Evolutionary conservation across 2,329 filamentous ascomycete species (phyloP), one percentile per base, ranked within the genome.

Genomic region (Exophiala sp.): DNA sequence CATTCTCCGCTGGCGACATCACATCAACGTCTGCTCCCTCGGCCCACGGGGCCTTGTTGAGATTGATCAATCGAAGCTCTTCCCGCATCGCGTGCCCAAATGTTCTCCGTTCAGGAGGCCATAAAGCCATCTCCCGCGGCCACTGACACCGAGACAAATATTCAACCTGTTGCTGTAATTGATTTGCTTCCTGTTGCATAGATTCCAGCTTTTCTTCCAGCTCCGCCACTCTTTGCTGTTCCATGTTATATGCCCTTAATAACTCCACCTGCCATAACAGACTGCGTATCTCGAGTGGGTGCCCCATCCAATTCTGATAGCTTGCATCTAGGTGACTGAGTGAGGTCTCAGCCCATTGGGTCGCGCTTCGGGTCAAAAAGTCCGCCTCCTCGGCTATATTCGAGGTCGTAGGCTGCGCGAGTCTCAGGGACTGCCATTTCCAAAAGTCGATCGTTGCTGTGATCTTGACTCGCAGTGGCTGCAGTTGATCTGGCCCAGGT

Each of bases 271-370:
- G 70, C 73, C 73, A 76, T 13, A 64, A 53, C 16, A 73, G 67
- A 30, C 58, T 57, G 46, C 62, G 64, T 45, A 78, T 76, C 29
- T 78, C 75, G 1, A 66, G 57, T 0, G 81, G 68, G 21, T 93
- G 72, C 1, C 73, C 73, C 44, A 79, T 79, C 90, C 90, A 97
- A 35, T 87, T 83, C 5, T 78, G 75, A 64, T 82, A 95, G 0
- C 87, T 82, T 11, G 83, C 80, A n/a, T 85, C 78, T 4, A 95
- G 67, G 64, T 97, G 91, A 50, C 85, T 77, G 34, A 79, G 73
- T 24, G 90, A 79, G 58, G 85, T 81, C 44, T 81, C 79, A 56
- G 88, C 82, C 43, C 91, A 76, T 23, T 56, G 51, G n/a, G 47
- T 43, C 13, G 56, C 56, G 32, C 43, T 53, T 14, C 43, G 48